These are phyloP conservation scores for Trametes meyenii DNA, from an alignment of 768 basidiomycete species.

Conservation along the genomic window DNA sequence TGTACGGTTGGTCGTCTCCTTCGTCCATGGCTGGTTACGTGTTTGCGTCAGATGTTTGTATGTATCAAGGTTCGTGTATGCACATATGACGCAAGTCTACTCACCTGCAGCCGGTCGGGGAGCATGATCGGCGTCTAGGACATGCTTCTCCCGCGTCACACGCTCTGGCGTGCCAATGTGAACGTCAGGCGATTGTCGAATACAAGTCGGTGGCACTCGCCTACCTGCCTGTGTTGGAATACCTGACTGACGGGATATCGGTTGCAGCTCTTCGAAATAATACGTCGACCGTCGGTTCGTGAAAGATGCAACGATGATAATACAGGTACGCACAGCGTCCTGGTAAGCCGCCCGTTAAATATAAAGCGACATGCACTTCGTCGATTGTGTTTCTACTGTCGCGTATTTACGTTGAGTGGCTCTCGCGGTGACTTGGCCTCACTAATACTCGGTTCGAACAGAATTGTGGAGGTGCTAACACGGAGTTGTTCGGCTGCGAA, in stretches of 20 bases:
- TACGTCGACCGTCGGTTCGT: too few relatives aligned
- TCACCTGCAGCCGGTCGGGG: slow-evolving; percentile 3
- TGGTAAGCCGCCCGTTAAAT: too few relatives aligned
- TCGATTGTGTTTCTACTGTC: too few relatives aligned
- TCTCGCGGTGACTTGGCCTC: too few relatives aligned
- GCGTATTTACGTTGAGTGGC: too few relatives aligned
- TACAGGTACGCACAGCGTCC: too few relatives aligned
- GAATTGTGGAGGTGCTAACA: too few relatives aligned
- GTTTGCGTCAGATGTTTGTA: slow-evolving; percentile 15
- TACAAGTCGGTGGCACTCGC: slow-evolving; percentile 9
- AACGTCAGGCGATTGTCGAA: background rate
- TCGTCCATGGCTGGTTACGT: background rate
- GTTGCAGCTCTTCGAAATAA: too few relatives aligned
- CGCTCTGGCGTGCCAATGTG: background rate
- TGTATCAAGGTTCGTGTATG: slow-evolving; percentile 23
- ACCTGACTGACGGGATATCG: background rate
- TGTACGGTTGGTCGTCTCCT: slow-evolving; percentile 36
- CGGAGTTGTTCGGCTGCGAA: too few relatives aligned
- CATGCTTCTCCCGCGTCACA: background rate
- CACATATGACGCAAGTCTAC: slow-evolving; percentile 7
- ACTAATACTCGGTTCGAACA: too few relatives aligned
- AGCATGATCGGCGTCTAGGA: background rate
- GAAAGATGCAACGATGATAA: too few relatives aligned
- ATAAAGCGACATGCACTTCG: too few relatives aligned
- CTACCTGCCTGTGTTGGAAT: background rate